Conservation (phyloP, 2,329 filamentous ascomycete genomes). For the Alternaria sp. region DNA sequence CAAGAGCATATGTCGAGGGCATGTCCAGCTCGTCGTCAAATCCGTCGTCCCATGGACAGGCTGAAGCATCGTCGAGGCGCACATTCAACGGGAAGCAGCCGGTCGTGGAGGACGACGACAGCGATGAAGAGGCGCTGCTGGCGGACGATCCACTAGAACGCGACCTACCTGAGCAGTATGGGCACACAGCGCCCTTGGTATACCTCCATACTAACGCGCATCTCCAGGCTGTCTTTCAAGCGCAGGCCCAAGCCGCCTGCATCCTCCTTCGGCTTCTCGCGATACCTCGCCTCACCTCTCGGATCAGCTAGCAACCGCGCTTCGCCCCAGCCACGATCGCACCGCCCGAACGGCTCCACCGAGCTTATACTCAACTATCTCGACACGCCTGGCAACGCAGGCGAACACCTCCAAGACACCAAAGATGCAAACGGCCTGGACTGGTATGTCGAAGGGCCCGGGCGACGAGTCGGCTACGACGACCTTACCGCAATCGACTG, state of each 20-base stretch:
- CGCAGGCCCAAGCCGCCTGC: slow-evolving; percentile 64
- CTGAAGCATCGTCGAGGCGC: slow-evolving; percentile 56
- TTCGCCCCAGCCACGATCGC: slow-evolving; percentile 37
- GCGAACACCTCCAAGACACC: slow-evolving; percentile 47
- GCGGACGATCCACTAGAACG: slow-evolving; percentile 63
- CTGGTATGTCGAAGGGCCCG: slow-evolving; percentile 90
- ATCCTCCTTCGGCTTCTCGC: slow-evolving; percentile 50
- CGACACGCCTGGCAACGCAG: slow-evolving; percentile 47
- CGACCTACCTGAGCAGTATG: slow-evolving; percentile 54
- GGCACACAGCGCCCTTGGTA: neutral
- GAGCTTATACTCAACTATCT: slow-evolving; percentile 53
- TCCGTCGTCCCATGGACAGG: slow-evolving; percentile 44
- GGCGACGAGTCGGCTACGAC: slow-evolving; percentile 90
- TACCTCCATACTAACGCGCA: neutral
- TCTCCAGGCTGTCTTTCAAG: slow-evolving; percentile 70
- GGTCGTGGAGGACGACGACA: slow-evolving; percentile 48
- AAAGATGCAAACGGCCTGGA: slow-evolving; percentile 62
- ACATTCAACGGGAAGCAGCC: slow-evolving; percentile 42
- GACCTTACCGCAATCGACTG: slow-evolving; percentile 98
- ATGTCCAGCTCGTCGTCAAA: slow-evolving; percentile 49
- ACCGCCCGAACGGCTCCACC: slow-evolving; percentile 37
- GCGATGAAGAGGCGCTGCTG: slow-evolving; percentile 58
- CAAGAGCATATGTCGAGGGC: slow-evolving; percentile 41
- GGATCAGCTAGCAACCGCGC: slow-evolving; percentile 33
- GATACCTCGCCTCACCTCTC: slow-evolving; percentile 53